Evolutionary conservation across 2,329 filamentous ascomycete genomes (phyloP).

Genomic region (Penicillium thymicola): DNA sequence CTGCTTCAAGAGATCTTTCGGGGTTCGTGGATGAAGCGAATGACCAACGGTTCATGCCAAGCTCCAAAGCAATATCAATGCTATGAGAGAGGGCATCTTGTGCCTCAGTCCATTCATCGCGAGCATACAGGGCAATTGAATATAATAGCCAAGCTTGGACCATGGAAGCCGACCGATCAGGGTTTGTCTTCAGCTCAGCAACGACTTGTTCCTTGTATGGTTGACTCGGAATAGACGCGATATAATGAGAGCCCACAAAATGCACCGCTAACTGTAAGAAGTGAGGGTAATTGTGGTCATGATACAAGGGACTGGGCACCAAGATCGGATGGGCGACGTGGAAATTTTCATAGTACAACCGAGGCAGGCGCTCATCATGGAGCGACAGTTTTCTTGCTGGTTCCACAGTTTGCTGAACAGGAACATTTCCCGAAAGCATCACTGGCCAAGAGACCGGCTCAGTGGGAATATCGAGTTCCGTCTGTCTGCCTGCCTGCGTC

Average conservation of each 20-base stretch:
- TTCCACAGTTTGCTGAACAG: conserved; percentile 14
- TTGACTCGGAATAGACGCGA: conserved; percentile 30
- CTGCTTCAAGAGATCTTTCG: conserved; percentile 64
- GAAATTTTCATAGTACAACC: conserved; percentile 54
- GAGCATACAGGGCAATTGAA: conserved; percentile 35
- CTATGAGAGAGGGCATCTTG: conserved; percentile 54
- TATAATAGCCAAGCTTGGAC: conserved; percentile 40
- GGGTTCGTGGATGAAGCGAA: conserved; percentile 45
- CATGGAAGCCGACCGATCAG: conserved; percentile 31
- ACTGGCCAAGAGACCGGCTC: conserved; percentile 21
- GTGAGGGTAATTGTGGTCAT: conserved; percentile 41
- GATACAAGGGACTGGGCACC: conserved; percentile 44
- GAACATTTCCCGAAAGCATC: conserved; percentile 17
- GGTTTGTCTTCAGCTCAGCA: conserved; percentile 23
- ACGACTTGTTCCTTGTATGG: conserved; percentile 27
- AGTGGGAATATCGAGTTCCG: conserved; percentile 19
- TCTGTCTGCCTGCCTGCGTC: conserved; percentile 11
- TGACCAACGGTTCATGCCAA: conserved; percentile 68
- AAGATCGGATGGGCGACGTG: conserved; percentile 54
- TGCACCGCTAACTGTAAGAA: conserved; percentile 51
- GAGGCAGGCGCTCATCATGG: conserved; percentile 37
- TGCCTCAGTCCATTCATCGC: conserved; percentile 34
- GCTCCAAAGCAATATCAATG: conserved; percentile 67
- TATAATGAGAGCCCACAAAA: conserved; percentile 53
- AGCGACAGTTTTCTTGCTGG: conserved; percentile 14